phyloP scores from a whole-genome alignment of 306 rosid genomes.

The Vicia villosa region DNA sequence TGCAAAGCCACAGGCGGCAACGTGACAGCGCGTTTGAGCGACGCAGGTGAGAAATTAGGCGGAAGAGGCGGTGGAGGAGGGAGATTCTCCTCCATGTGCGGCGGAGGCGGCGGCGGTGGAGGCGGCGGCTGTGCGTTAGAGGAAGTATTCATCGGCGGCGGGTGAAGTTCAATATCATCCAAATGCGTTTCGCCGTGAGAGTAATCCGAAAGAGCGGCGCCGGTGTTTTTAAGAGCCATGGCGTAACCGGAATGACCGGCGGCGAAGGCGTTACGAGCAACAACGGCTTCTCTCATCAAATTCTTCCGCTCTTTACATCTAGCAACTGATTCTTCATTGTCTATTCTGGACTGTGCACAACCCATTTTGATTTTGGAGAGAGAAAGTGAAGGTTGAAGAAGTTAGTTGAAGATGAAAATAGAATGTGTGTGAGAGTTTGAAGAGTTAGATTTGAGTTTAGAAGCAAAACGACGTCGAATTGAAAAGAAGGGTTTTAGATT shows the following conservation, averaged over 20 bases:
- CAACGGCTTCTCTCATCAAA: conserved; percentile 72
- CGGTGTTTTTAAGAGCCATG: conserved; percentile 71
- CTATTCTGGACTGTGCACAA: conserved; percentile 82
- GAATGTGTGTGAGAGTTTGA: background rate
- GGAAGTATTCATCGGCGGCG: conserved; percentile 49
- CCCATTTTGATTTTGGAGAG: conserved; percentile 53
- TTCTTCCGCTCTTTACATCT: conserved; percentile 76
- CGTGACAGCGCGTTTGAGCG: conserved; percentile 62
- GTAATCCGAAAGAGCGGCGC: conserved; percentile 83
- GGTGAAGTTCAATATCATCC: conserved; percentile 37
- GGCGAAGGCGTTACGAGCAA: conserved; percentile 81
- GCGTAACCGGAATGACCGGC: conserved; percentile 80
- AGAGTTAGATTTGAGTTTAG: background rate
- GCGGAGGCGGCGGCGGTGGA: conserved; percentile 62
- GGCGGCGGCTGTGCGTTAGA: conserved; percentile 62
- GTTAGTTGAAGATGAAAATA: background rate
- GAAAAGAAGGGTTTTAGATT: background rate
- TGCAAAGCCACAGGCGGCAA: conserved; percentile 65
- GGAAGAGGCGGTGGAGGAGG: conserved; percentile 77
- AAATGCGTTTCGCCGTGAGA: conserved; percentile 71
- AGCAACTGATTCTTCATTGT: conserved; percentile 79
- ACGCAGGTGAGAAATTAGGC: conserved; percentile 63
- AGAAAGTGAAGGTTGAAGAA: background rate
- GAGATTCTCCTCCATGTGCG: conserved; percentile 48
- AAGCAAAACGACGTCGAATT: conserved; percentile 23